These are phyloP conservation scores for Melaleuca alternifolia DNA, from an alignment of 345 rosid species.

Conservation along the genomic window DNA sequence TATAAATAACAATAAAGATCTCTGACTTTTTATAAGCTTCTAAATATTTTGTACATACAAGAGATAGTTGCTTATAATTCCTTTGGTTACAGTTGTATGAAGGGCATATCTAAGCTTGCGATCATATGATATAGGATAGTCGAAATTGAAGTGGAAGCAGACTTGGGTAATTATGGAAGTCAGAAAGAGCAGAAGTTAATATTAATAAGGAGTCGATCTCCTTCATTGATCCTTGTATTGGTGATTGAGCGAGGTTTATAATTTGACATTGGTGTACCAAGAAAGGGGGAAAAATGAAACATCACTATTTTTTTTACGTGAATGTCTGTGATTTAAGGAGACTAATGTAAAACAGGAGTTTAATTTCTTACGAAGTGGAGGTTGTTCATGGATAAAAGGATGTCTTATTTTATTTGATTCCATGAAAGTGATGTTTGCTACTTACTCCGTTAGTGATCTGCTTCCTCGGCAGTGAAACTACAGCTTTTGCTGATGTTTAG, in stretches of 20 bases:
- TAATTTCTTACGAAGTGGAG: too few relatives aligned
- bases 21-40: background rate
- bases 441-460: background rate
- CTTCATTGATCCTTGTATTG: too few relatives aligned
- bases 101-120: too few relatives aligned
- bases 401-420: background rate
- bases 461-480: too few relatives aligned
- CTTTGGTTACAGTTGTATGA: too few relatives aligned
- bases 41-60: background rate
- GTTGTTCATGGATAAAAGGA: too few relatives aligned
- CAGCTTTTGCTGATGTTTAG: too few relatives aligned
- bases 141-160: background rate
- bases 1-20: too few relatives aligned
- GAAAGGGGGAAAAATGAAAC: too few relatives aligned
- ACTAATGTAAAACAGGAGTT: too few relatives aligned
- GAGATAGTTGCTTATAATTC: background rate
- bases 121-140: too few relatives aligned
- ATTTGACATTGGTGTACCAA: background rate
- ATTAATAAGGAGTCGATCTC: background rate
- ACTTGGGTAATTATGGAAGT: background rate
- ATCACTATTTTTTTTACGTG: background rate
- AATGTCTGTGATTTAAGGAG: too few relatives aligned
- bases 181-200: background rate
- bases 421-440: background rate
- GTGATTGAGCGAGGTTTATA: background rate